Evolutionary conservation across 176 grass and related monocot species (phyloP).

Genomic region (Oryza punctata): DNA sequence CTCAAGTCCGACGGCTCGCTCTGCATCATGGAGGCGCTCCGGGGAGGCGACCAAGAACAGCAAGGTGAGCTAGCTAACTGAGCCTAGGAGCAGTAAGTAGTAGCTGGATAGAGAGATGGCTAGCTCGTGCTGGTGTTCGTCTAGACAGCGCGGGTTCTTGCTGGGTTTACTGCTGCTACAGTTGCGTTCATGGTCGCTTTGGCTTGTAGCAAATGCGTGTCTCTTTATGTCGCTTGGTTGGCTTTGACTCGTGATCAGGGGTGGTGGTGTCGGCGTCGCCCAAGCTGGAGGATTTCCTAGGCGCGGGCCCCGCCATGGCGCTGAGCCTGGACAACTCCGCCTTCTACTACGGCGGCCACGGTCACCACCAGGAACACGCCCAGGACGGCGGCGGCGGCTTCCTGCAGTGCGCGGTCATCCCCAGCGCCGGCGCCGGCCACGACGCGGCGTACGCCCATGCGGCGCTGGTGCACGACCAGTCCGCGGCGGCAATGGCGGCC

Average conservation of each 20-base stretch:
- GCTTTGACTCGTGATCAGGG: constrained; percentile 40
- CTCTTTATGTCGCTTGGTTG: constrained; percentile 36
- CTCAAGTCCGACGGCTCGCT: constrained; percentile 90
- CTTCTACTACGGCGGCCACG: constrained; percentile 66
- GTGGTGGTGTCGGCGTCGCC: constrained; percentile 73
- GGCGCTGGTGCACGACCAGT: constrained; percentile 32
- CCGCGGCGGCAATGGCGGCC: constrained; percentile 37
- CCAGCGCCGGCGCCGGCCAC: constrained; percentile 27
- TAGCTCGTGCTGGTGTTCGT: not conserved
- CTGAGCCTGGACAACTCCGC: constrained; percentile 66
- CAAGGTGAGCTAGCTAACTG: constrained; percentile 33
- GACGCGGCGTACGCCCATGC: constrained; percentile 53
- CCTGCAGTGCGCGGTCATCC: constrained; percentile 60
- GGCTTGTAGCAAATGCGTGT: constrained; percentile 7
- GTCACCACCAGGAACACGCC: constrained; percentile 7
- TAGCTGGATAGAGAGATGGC: not conserved
- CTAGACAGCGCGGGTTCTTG: constrained; percentile 21
- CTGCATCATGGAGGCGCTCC: constrained; percentile 75
- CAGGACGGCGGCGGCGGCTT: constrained; percentile 19
- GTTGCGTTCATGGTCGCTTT: constrained; percentile 18
- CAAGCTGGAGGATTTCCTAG: constrained; percentile 96
- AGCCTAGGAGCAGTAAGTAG: too few relatives aligned
- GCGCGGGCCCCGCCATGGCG: constrained; percentile 74
- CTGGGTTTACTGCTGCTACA: constrained; percentile 43
- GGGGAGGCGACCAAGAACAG: constrained; percentile 57